phyloP scores from a whole-genome alignment of 2,329 filamentous ascomycete genomes.

The Fusarium circinatum region DNA sequence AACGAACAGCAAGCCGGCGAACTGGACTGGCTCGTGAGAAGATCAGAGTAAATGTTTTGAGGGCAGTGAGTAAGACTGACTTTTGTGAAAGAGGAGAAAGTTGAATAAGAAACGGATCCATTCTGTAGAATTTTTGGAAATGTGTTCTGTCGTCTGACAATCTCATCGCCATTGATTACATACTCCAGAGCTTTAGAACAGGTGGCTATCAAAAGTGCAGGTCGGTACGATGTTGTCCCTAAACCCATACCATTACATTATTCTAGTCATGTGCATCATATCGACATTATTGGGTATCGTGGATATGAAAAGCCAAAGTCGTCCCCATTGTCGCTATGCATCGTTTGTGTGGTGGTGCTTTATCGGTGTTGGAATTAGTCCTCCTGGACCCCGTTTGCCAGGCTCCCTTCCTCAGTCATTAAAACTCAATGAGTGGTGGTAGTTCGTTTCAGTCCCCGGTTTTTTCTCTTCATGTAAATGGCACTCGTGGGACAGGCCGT shows the following conservation, averaged over 20 bases:
- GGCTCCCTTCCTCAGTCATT: not conserved
- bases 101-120: not conserved
- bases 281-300: conserved; percentile 42
- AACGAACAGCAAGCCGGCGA: conserved; percentile 59
- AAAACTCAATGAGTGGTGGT: not conserved
- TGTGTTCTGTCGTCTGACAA: not conserved
- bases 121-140: not conserved
- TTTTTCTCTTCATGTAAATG: conserved; percentile 16
- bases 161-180: not conserved
- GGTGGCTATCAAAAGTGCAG: not conserved
- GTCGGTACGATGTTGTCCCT: not conserved
- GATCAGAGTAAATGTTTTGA: conserved; percentile 8
- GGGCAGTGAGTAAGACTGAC: not conserved
- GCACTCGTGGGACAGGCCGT: conserved; percentile 1
- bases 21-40: conserved; percentile 58
- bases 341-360: not conserved
- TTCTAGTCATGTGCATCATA: conserved; percentile 39
- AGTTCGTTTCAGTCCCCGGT: not conserved
- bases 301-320: conserved; percentile 28
- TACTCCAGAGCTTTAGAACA: not conserved
- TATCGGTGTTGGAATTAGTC: not conserved
- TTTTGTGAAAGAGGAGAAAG: not conserved
- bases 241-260: conserved; percentile 18
- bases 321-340: conserved; percentile 6
- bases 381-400: not conserved